Evolutionary conservation across 805 yeast genomes (phyloP).

Genomic region (Pichia kluyveri): DNA sequence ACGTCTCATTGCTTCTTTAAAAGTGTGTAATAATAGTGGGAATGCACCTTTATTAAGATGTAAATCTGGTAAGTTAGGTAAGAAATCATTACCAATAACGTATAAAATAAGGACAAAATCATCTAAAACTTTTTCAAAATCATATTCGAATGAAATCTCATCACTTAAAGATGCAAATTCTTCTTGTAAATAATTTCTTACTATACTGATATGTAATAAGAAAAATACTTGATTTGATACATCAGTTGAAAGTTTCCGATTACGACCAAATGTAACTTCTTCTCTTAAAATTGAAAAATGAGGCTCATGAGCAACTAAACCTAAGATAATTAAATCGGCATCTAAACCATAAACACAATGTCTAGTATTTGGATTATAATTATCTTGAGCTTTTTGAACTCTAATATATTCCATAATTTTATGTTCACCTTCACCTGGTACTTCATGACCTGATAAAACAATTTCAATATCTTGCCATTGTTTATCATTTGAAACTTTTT

Average conservation of each 20-base stretch:
- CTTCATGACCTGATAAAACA: constrained; percentile 86
- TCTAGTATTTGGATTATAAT: constrained; percentile 70
- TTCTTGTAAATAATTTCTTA: constrained; percentile 83
- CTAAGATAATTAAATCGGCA: constrained; percentile 93
- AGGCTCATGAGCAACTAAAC: constrained; percentile 88
- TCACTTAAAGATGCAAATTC: constrained; percentile 72
- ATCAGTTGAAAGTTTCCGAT: constrained; percentile 27
- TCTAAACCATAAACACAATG: constrained; percentile 95
- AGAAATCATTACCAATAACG: constrained; percentile 95
- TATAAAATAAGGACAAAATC: constrained; percentile 88
- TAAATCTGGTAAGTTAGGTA: constrained; percentile 91
- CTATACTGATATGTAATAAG: constrained; percentile 73
- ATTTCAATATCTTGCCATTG: constrained; percentile 76
- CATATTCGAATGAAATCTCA: constrained; percentile 55
- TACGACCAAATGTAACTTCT: constrained; percentile 80
- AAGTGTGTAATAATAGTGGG: constrained; percentile 83
- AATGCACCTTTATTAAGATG: constrained; percentile 93
- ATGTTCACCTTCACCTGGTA: constrained; percentile 98
- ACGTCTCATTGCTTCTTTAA: constrained; percentile 66
- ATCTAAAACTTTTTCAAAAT: constrained; percentile 84
- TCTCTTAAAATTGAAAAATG: constrained; percentile 91
- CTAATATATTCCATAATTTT: constrained; percentile 92
- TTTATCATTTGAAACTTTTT: constrained; percentile 78
- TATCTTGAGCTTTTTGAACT: constrained; percentile 61
- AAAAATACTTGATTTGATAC: constrained; percentile 75